These are phyloP conservation scores for Pelargonium hybrid DNA, from an alignment of 441 rosid genomes.

Conservation along the genomic window DNA sequence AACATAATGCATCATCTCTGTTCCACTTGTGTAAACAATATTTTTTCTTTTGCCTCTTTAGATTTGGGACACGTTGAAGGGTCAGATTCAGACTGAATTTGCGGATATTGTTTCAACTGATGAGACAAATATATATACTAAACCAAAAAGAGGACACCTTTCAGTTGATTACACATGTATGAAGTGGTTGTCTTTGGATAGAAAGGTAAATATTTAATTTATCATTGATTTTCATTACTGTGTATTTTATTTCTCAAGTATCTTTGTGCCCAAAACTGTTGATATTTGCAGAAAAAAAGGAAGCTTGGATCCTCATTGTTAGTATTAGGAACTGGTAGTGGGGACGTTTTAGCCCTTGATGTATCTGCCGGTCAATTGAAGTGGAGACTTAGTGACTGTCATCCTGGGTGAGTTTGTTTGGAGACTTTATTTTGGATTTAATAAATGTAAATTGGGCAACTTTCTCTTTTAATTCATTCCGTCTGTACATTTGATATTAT, in stretches of 20 bases:
- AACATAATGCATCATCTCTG: not conserved
- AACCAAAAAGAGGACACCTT: conserved; percentile 54
- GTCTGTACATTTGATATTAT: not conserved
- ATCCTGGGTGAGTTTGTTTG: conserved; percentile 65
- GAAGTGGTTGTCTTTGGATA: conserved; percentile 61
- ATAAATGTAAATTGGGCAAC: not conserved
- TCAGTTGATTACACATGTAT: conserved; percentile 74
- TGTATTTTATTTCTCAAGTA: not conserved
- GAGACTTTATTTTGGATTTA: not conserved
- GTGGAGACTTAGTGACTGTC: conserved; percentile 80
- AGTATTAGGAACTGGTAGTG: conserved; percentile 84
- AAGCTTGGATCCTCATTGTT: conserved; percentile 59
- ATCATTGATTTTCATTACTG: not conserved
- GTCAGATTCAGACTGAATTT: conserved; percentile 74
- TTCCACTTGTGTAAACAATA: conserved; percentile 1
- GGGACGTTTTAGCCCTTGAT: conserved; percentile 84
- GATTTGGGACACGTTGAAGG: conserved; percentile 79
- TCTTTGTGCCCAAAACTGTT: conserved; percentile 9
- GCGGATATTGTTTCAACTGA: conserved; percentile 48
- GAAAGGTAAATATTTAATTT: conserved; percentile 36
- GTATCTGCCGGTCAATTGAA: conserved; percentile 78
- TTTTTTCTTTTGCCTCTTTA: conserved; percentile 14
- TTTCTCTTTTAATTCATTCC: not conserved
- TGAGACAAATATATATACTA: conserved; percentile 28
- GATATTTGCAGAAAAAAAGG: conserved; percentile 61